phyloP scores from a whole-genome alignment of 2,329 filamentous ascomycete genomes.

The Calonectria montana region DNA sequence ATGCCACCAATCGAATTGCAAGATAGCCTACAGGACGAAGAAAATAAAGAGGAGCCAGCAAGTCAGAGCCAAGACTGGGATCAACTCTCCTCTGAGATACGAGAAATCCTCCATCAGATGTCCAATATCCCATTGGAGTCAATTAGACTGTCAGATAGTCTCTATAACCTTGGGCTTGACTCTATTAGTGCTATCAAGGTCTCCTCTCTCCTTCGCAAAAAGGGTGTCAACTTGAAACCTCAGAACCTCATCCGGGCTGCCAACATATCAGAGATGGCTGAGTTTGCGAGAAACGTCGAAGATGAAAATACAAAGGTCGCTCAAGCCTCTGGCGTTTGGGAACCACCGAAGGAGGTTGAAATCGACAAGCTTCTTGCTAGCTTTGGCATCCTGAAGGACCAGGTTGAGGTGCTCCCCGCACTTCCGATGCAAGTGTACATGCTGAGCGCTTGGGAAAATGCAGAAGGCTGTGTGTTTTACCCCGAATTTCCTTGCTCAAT shows the following conservation, averaged over 20 bases:
- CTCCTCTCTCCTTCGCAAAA: slow-evolving; percentile 74
- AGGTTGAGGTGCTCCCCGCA: slow-evolving; percentile 74
- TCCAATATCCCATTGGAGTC: slow-evolving; percentile 68
- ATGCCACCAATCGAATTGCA: slow-evolving; percentile 52
- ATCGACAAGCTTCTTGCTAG: slow-evolving; percentile 49
- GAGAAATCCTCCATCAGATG: slow-evolving; percentile 64
- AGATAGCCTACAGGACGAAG: slow-evolving; percentile 1
- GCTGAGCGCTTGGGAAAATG: slow-evolving; percentile 80
- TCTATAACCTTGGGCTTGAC: slow-evolving; percentile 90
- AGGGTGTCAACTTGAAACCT: slow-evolving; percentile 72
- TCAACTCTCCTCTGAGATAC: slow-evolving; percentile 51
- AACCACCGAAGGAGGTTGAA: slow-evolving; percentile 52
- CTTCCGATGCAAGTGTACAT: slow-evolving; percentile 85
- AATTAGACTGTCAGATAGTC: slow-evolving; percentile 71
- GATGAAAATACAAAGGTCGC: not conserved
- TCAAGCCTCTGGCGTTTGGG: slow-evolving; percentile 31
- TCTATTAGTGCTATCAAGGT: slow-evolving; percentile 94
- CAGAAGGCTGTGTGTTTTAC: slow-evolving; percentile 76
- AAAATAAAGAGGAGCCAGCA: not conserved
- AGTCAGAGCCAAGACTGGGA: slow-evolving; percentile 46
- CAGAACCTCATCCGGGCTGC: slow-evolving; percentile 76
- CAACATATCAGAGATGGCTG: slow-evolving; percentile 74
- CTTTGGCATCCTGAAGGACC: slow-evolving; percentile 53
- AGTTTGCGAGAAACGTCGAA: slow-evolving; percentile 17
- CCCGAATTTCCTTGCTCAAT: slow-evolving; percentile 75